A percentile compares a stretch with the other conserved stretches of the same genome.
These are phyloP conservation scores for Kwoniella newhampshirensis DNA, from an alignment of 768 basidiomycete genomes.

Conservation along the genomic window DNA sequence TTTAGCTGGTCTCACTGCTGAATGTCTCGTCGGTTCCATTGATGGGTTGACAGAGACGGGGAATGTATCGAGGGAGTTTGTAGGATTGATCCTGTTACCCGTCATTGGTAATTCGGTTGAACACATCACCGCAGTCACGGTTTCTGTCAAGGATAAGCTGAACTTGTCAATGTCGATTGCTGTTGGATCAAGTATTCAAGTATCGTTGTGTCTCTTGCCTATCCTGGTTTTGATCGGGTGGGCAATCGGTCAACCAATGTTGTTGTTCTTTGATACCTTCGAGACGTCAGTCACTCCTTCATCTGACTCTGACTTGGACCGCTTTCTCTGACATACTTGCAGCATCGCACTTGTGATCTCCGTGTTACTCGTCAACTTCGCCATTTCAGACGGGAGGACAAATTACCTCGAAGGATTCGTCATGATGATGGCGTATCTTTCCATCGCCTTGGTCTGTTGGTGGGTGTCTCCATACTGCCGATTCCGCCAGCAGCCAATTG, in stretches of 20 bases:
- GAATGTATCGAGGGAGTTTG: conserved; percentile 69
- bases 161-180: conserved; percentile 83
- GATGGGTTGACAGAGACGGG: conserved; percentile 38
- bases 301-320: not conserved
- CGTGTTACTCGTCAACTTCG: conserved; percentile 49
- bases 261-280: conserved; percentile 48
- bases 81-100: conserved; percentile 84
- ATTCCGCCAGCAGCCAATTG: too few relatives aligned
- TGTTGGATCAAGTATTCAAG: conserved; percentile 56
- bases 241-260: conserved; percentile 51
- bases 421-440: conserved; percentile 49
- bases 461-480: too few relatives aligned
- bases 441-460: conserved; percentile 45
- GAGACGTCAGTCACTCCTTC: conserved; percentile 36
- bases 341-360: conserved; percentile 46
- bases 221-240: conserved; percentile 46
- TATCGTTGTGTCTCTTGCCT: conserved; percentile 47
- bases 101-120: conserved; percentile 67
- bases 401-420: conserved; percentile 50
- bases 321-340: not conserved
- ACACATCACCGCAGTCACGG: conserved; percentile 85
- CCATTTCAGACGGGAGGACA: conserved; percentile 47
- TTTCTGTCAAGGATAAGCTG: conserved; percentile 81
- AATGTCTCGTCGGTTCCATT: conserved; percentile 41
- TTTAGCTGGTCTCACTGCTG: conserved; percentile 46